phyloP scores from a whole-genome alignment of 2,329 filamentous ascomycete species.

The Hypoxylon sp. region DNA sequence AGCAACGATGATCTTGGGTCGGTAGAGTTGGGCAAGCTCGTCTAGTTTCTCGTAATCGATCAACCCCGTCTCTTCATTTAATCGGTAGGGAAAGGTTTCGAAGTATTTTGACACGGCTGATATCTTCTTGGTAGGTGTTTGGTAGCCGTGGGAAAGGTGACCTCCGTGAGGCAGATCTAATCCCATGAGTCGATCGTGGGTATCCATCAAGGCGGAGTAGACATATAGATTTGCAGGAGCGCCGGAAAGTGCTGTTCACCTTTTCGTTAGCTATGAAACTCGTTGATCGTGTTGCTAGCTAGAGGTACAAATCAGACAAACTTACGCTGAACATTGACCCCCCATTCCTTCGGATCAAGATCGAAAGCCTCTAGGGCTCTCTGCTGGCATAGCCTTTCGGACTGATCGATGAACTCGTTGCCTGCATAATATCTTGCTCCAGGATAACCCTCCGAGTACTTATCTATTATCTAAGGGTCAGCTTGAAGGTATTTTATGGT shows the following conservation, averaged over 20 bases:
- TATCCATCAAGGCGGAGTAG: conserved; percentile 92
- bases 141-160: conserved; percentile 96
- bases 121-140: conserved; percentile 94
- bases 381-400: conserved; percentile 90
- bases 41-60: conserved; percentile 97
- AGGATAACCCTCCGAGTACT: conserved; percentile 98
- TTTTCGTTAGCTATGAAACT: conserved; percentile 35
- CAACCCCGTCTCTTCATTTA: conserved; percentile 89
- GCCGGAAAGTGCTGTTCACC: conserved; percentile 78
- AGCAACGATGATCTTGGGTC: conserved; percentile 95
- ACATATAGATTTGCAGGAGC: conserved; percentile 87
- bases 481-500: conserved; percentile 20
- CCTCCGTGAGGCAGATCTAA: conserved; percentile 96
- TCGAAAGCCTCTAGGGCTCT: conserved; percentile 90
- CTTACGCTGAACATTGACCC: conserved; percentile 93
- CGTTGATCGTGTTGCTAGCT: not conserved
- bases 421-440: conserved; percentile 97
- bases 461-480: conserved; percentile 72
- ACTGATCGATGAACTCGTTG: conserved; percentile 94
- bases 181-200: conserved; percentile 96
- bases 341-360: conserved; percentile 89
- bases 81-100: conserved; percentile 94
- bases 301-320: conserved; percentile 18
- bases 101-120: conserved; percentile 99
- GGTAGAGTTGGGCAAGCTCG: conserved; percentile 87